These are phyloP conservation scores for Cyberlindnera lachancei DNA, from an alignment of 805 yeast species.

Conservation along the genomic window DNA sequence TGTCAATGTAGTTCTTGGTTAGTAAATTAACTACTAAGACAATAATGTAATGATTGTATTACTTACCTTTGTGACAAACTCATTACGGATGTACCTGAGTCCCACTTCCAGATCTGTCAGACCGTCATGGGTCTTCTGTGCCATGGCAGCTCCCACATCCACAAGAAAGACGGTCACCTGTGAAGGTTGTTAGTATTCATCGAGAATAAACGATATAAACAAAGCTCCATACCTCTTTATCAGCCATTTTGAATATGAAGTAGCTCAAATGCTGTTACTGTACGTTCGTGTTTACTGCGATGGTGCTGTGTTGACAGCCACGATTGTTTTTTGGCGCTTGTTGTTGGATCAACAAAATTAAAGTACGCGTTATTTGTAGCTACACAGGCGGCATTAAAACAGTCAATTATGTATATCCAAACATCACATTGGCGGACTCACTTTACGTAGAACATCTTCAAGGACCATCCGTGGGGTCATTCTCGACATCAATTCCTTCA, in stretches of 20 bases:
- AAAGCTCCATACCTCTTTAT: conserved; percentile 25
- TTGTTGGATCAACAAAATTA: neutral
- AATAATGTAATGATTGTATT: neutral
- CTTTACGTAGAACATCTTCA: conserved; percentile 42
- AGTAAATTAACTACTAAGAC: too few species aligned
- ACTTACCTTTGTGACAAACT: conserved; percentile 23
- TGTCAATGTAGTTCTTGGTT: too few species aligned
- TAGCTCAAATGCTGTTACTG: too few species aligned
- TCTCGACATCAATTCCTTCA: conserved; percentile 32
- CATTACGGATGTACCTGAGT: conserved; percentile 33
- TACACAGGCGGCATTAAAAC: neutral
- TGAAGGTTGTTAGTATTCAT: neutral
- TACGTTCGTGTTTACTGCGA: too few species aligned
- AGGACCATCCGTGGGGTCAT: conserved; percentile 43
- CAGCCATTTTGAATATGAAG: conserved; percentile 26
- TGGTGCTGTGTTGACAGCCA: too few species aligned
- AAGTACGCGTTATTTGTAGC: too few species aligned
- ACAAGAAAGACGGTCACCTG: conserved; percentile 39
- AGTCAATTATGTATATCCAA: neutral
- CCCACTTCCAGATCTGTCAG: conserved; percentile 30
- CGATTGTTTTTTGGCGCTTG: neutral
- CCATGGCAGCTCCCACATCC: conserved; percentile 40
- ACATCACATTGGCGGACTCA: conserved; percentile 41
- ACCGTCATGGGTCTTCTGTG: conserved; percentile 17
- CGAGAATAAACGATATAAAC: neutral